A percentile compares a stretch with the other conserved stretches of the same genome.
These are phyloP conservation scores for Geum urbanum DNA, from an alignment of 306 rosid genomes.

Conservation along the genomic window DNA sequence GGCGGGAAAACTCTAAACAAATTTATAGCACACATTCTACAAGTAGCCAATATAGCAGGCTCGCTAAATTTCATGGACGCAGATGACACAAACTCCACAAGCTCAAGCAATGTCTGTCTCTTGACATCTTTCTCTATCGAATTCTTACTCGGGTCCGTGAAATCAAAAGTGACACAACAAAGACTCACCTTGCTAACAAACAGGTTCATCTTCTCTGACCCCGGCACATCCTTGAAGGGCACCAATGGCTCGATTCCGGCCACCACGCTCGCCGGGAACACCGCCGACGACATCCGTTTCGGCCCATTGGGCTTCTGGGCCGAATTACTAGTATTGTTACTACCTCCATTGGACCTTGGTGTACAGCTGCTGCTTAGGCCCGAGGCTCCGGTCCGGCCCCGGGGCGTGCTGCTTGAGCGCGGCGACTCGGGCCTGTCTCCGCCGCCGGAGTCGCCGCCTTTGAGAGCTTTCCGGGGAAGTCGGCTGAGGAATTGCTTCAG, in stretches of 20 bases:
- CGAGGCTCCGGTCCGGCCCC: constrained; percentile 37
- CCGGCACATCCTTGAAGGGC: constrained; percentile 74
- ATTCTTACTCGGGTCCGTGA: constrained; percentile 66
- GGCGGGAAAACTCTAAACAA: constrained; percentile 82
- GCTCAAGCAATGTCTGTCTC: constrained; percentile 65
- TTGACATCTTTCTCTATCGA: constrained; percentile 74
- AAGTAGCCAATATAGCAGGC: constrained; percentile 68
- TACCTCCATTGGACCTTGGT: constrained; percentile 37
- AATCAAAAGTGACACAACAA: constrained; percentile 79
- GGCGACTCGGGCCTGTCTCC: constrained; percentile 40
- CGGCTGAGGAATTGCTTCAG: constrained; percentile 81
- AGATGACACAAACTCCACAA: constrained; percentile 67
- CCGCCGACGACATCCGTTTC: constrained; percentile 67
- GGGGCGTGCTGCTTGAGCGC: constrained; percentile 31
- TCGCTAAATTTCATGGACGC: constrained; percentile 56
- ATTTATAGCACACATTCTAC: constrained; percentile 82
- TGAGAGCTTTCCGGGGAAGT: constrained; percentile 70
- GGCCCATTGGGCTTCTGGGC: constrained; percentile 30
- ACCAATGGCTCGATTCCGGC: constrained; percentile 71
- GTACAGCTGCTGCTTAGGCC: constrained; percentile 20
- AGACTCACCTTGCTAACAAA: constrained; percentile 85
- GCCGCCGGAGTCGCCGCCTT: constrained; percentile 61
- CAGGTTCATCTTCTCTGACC: constrained; percentile 67
- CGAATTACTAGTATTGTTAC: background rate
- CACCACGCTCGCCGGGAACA: constrained; percentile 80